Base-by-base conservation (phyloP, 176 grass and related monocot species). In the Canna indica region DNA sequence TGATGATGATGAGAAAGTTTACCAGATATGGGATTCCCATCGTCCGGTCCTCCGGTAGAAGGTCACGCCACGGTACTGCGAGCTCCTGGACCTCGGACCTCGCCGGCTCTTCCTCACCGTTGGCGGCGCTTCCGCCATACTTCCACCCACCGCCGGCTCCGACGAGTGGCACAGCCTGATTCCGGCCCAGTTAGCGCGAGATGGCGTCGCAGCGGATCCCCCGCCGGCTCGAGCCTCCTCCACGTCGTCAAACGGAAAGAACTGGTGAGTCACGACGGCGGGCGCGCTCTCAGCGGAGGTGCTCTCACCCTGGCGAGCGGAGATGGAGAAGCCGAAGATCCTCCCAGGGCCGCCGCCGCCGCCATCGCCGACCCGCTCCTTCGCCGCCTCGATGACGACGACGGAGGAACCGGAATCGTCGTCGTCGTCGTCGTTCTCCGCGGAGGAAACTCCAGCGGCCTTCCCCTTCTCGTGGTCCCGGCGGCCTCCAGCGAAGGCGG, bases 21-120 rank as follows among this genome's bases (percentile, higher is more conserved):
- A 90, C 88, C 88, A 91, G 5, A 91, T 87, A 73, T 87, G 85
- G 2, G 88, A 91, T 75, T 87, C 88, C 84, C 84, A 91, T 18
- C 85, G 82, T 35, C 84, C 84, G 31, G 88, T 91, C 50, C 84
- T 85, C 30, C 88, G 79, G 82, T 91, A 91, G 82, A 87, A 91
- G 70, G 84, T 91, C 73, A 91, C 84, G 59, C 88, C 88, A 20
- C 88, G 88, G 76, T 91, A 91, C 73, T 91, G 88, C 24, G 88
- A 91, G 72, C 88, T 91, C 72, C 79, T 64, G 10, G 88, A 91
- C 76, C 88, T 52, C 6, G 88, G 88, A 0, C 88, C 88, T 1
- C 88, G 88, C 22, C 84, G 84, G 64, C 76, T 91, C 84, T 85
- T 85, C 82, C 78, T 85, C 53, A 75, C 52, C n/a, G 67, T 18